Conservation (phyloP, 1,284 basidiomycete species). For the Tilletia caries region DNA sequence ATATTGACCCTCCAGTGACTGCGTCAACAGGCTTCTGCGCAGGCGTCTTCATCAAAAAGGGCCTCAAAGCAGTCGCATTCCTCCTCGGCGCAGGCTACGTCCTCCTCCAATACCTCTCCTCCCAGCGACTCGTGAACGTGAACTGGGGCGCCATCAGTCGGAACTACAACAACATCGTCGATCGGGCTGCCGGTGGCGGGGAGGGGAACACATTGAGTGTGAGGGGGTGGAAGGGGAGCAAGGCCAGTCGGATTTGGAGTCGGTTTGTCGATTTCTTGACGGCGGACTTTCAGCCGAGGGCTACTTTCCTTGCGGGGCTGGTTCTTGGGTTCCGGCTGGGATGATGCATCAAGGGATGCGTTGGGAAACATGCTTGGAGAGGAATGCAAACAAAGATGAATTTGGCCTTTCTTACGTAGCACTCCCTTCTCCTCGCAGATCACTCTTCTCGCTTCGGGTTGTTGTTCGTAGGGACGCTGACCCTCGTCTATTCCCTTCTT, state of each 20-base stretch:
- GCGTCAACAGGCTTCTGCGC: conserved; percentile 70
- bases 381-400: too few relatives aligned
- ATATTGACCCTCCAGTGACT: neutral
- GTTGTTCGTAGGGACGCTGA: neutral
- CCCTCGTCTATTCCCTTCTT: neutral
- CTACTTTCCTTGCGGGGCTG: conserved; percentile 60
- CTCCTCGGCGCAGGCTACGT: conserved; percentile 63
- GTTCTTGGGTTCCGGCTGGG: conserved; percentile 59
- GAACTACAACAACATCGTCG: conserved; percentile 70
- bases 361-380: too few relatives aligned
- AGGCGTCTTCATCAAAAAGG: conserved; percentile 91
- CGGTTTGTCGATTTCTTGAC: conserved; percentile 81
- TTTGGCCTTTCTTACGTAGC: too few relatives aligned
- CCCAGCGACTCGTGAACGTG: conserved; percentile 63
- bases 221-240: conserved; percentile 18
- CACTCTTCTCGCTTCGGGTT: too few relatives aligned
- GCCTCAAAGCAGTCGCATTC: conserved; percentile 76
- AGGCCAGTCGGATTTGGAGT: conserved; percentile 62
- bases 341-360: too few relatives aligned
- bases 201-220: neutral
- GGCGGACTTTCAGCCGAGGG: conserved; percentile 78
- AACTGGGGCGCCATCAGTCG: conserved; percentile 68
- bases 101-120: conserved; percentile 47
- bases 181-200: conserved; percentile 61
- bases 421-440: too few relatives aligned